phyloP scores from a whole-genome alignment of 2,329 filamentous ascomycete species.

The Scytalidium sp. region DNA sequence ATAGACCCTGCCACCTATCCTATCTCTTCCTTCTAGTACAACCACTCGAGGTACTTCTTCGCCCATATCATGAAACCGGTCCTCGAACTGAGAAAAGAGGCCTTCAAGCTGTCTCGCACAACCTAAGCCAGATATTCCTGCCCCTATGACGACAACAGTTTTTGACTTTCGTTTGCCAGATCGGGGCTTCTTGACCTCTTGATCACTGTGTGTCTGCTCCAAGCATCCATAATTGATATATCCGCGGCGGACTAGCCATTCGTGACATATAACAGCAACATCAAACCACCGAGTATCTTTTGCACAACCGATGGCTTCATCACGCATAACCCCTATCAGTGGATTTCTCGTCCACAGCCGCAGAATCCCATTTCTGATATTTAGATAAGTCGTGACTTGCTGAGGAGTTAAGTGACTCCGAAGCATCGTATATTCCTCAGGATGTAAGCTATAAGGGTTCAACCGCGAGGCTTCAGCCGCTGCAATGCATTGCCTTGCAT shows the following conservation, averaged over 20 bases:
- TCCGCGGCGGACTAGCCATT: slow-evolving; percentile 86
- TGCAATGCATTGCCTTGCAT: slow-evolving; percentile 86
- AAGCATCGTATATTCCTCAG: slow-evolving; percentile 77
- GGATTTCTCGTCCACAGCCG: slow-evolving; percentile 88
- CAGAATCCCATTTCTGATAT: slow-evolving; percentile 92
- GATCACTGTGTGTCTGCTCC: slow-evolving; percentile 49
- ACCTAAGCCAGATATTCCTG: slow-evolving; percentile 89
- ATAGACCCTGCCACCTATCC: slow-evolving; percentile 90
- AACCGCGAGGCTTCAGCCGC: slow-evolving; percentile 87
- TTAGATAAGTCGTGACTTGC: slow-evolving; percentile 93
- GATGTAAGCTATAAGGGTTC: slow-evolving; percentile 84
- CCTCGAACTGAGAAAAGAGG: slow-evolving; percentile 77
- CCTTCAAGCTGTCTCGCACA: slow-evolving; percentile 88
- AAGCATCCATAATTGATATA: slow-evolving; percentile 98
- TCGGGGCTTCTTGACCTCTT: slow-evolving; percentile 29
- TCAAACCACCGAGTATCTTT: slow-evolving; percentile 87
- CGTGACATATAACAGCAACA: slow-evolving; percentile 81
- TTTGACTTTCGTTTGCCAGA: slow-evolving; percentile 52
- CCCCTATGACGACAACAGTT: slow-evolving; percentile 83
- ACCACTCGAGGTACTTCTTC: slow-evolving; percentile 73
- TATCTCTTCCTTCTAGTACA: slow-evolving; percentile 80
- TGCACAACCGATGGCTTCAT: slow-evolving; percentile 88
- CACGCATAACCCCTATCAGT: slow-evolving; percentile 72
- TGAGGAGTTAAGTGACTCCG: slow-evolving; percentile 78
- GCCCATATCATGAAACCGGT: slow-evolving; percentile 60